phyloP scores from a whole-genome alignment of 2,329 filamentous ascomycete genomes.

The Hortaea werneckii region DNA sequence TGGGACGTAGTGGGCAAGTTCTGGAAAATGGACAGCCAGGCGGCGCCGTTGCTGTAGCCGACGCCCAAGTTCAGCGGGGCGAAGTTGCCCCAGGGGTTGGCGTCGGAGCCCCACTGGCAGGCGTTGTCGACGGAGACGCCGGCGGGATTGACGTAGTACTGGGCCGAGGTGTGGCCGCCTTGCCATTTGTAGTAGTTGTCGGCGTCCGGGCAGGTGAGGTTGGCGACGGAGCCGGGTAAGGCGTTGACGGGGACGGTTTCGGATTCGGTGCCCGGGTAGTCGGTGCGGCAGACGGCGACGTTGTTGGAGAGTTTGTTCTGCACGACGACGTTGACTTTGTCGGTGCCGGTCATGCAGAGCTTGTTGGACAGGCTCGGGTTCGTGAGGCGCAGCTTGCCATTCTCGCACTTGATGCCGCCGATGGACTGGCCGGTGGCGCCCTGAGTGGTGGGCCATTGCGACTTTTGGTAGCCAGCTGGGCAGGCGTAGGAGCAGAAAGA shows the following conservation, averaged over 20 bases:
- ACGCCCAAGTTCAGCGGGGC: slow-evolving; percentile 79
- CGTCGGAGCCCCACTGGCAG: slow-evolving; percentile 66
- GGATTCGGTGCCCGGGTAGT: slow-evolving; percentile 86
- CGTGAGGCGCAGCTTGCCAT: slow-evolving; percentile 68
- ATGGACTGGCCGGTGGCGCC: slow-evolving; percentile 73
- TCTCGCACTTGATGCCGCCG: slow-evolving; percentile 75
- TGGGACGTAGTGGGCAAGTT: slow-evolving; percentile 66
- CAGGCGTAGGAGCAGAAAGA: slow-evolving; percentile 88
- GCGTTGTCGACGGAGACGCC: slow-evolving; percentile 56
- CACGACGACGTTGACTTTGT: slow-evolving; percentile 54
- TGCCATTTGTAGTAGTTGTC: slow-evolving; percentile 68
- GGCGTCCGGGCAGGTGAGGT: slow-evolving; percentile 67
- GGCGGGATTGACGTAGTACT: slow-evolving; percentile 92
- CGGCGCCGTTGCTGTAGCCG: slow-evolving; percentile 57
- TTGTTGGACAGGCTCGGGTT: slow-evolving; percentile 52
- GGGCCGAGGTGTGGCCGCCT: slow-evolving; percentile 66
- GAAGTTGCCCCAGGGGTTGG: slow-evolving; percentile 61
- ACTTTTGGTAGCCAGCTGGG: slow-evolving; percentile 82
- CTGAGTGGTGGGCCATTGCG: slow-evolving; percentile 75
- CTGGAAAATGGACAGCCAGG: slow-evolving; percentile 75
- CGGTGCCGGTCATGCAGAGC: slow-evolving; percentile 65
- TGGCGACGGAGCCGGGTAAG: slow-evolving; percentile 45
- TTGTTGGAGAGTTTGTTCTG: slow-evolving; percentile 60
- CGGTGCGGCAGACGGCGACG: slow-evolving; percentile 80
- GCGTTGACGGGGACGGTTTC: slow-evolving; percentile 72